Evolutionary conservation across 192 early-diverging fungal genomes (phyloP).

Genomic region (Coemansia sp.): DNA sequence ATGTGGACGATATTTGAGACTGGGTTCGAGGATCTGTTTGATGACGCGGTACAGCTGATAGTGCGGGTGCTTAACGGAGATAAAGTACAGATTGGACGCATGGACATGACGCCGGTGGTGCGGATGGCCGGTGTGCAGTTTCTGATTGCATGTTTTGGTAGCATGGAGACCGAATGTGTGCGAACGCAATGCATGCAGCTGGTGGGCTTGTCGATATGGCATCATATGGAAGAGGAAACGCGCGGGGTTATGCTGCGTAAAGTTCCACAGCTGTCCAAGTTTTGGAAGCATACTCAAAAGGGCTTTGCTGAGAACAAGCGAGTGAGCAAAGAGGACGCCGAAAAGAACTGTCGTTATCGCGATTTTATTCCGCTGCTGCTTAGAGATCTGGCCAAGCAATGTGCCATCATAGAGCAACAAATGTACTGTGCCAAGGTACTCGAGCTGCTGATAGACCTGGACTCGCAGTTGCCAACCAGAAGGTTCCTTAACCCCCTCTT

Average conservation of each 20-base stretch:
- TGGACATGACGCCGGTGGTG: conserved; percentile 7
- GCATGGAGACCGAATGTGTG: conserved; percentile 74
- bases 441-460: conserved; percentile 85
- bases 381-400: conserved; percentile 21
- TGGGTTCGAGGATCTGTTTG: conserved; percentile 15
- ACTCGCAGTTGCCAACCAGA: conserved; percentile 89
- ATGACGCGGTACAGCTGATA: conserved; percentile 27
- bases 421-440: conserved; percentile 69
- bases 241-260: conserved; percentile 62
- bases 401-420: not conserved
- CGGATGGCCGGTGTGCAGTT: conserved; percentile 66
- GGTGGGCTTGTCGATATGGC: conserved; percentile 75
- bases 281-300: conserved; percentile 65
- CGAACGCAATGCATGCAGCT: conserved; percentile 75
- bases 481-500: conserved; percentile 79
- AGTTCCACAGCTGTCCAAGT: conserved; percentile 61
- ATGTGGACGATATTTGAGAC: conserved; percentile 12
- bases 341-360: conserved; percentile 55
- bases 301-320: conserved; percentile 24
- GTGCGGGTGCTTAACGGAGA: conserved; percentile 7
- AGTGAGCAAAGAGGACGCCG: conserved; percentile 50
- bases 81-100: conserved; percentile 25
- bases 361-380: conserved; percentile 69
- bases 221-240: conserved; percentile 54
- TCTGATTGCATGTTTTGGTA: conserved; percentile 79